These are phyloP conservation scores for Phytopythium montanum DNA, from an alignment of 352 stramenopile genomes.

Conservation along the genomic window DNA sequence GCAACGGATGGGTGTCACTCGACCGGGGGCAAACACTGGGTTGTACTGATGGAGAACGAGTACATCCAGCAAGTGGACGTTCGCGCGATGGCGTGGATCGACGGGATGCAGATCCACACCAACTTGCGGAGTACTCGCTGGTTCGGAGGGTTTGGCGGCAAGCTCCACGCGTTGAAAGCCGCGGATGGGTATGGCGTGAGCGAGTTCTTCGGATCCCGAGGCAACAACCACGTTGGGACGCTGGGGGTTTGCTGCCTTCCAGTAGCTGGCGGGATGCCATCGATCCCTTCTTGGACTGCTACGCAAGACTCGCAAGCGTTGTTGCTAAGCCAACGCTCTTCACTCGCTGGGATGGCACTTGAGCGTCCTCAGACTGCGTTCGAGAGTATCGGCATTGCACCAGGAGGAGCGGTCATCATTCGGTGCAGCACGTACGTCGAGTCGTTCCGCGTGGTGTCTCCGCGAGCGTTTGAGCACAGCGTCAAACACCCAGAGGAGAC, in stretches of 20 bases:
- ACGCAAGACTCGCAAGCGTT: not conserved
- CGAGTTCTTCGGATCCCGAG: constrained; percentile 49
- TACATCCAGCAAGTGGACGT: constrained; percentile 53
- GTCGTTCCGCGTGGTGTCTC: constrained; percentile 22
- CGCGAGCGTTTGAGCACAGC: constrained; percentile 16
- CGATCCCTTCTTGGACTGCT: not conserved
- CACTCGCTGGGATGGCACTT: constrained; percentile 23
- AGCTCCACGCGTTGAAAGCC: constrained; percentile 35
- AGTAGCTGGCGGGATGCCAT: not conserved
- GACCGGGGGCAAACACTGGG: constrained; percentile 29
- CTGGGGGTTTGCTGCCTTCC: constrained; percentile 36
- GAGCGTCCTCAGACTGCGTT: constrained; percentile 25
- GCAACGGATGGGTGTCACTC: constrained; percentile 15
- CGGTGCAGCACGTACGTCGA: constrained; percentile 36
- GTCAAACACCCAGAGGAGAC: constrained; percentile 11
- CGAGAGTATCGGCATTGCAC: constrained; percentile 3
- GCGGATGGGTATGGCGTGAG: constrained; percentile 37
- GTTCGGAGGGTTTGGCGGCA: constrained; percentile 54
- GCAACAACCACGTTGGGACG: constrained; percentile 42
- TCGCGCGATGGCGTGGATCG: constrained; percentile 55
- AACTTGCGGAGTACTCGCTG: constrained; percentile 54
- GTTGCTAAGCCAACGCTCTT: constrained; percentile 9
- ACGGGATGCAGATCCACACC: constrained; percentile 63
- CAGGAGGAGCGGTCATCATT: constrained; percentile 28
- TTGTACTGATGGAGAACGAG: constrained; percentile 40